Conservation (phyloP, 768 basidiomycete species). For the Cystobasidium ongulense region DNA sequence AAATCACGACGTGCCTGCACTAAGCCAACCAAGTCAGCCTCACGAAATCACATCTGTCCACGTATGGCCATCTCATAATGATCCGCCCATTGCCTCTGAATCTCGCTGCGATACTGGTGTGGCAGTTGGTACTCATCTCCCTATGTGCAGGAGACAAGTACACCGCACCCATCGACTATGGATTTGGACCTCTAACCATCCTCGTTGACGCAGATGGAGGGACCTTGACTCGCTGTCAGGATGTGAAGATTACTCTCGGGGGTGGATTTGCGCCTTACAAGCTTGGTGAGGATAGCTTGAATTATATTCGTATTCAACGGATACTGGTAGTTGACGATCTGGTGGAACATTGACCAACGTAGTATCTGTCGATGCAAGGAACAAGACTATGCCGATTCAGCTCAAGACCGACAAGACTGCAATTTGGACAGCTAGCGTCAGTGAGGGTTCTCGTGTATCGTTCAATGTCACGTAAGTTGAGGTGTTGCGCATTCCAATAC, state of each 20-base stretch:
- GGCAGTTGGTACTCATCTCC: background rate
- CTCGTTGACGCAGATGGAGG: background rate
- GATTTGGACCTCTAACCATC: slow-evolving; percentile 1
- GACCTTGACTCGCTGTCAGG: background rate
- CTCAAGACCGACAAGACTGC: slow-evolving; percentile 4
- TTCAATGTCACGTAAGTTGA: slow-evolving; percentile 19
- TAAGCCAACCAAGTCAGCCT: no score
- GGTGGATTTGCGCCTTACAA: slow-evolving; percentile 9
- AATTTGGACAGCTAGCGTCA: background rate
- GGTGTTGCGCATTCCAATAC: background rate
- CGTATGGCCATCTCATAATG: no score
- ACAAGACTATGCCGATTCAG: background rate
- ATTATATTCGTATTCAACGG: no score
- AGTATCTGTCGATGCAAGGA: slow-evolving; percentile 5
- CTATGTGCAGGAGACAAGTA: background rate
- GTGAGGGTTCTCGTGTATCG: slow-evolving; percentile 7
- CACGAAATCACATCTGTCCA: no score
- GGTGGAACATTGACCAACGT: background rate
- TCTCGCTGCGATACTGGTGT: no score
- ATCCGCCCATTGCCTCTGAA: no score
- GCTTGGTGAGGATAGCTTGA: background rate
- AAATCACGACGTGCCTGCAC: no score
- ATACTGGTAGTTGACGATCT: background rate
- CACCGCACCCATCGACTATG: slow-evolving; percentile 12
- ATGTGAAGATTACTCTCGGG: background rate